Evolutionary conservation across 768 basidiomycete species (phyloP).

Genomic region (Hemileccinum impolitum): DNA sequence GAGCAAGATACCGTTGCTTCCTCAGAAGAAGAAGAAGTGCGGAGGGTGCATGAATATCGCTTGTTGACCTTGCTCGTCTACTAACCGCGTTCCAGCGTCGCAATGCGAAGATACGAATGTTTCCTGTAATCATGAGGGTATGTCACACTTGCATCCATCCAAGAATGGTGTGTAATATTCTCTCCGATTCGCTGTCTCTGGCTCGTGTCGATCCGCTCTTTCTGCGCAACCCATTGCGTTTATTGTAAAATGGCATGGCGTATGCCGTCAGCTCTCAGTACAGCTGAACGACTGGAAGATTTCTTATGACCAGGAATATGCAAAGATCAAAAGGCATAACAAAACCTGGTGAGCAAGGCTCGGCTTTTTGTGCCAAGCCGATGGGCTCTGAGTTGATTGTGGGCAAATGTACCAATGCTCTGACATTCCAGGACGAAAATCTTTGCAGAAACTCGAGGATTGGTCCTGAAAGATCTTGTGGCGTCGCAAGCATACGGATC

Average conservation of each 20-base stretch:
- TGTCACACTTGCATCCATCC: neutral
- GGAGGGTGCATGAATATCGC: neutral
- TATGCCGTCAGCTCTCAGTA: conserved; percentile 19
- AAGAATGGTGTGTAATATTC: neutral
- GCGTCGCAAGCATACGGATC: conserved; percentile 37
- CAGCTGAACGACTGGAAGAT: conserved; percentile 28
- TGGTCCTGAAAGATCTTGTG: conserved; percentile 41
- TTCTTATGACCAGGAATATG: conserved; percentile 9
- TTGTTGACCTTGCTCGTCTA: neutral
- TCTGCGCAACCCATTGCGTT: neutral
- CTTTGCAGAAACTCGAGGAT: conserved; percentile 40
- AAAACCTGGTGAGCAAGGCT: conserved; percentile 13
- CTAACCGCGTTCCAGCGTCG: conserved; percentile 5
- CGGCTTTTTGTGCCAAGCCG: neutral
- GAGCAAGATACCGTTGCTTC: too few relatives aligned
- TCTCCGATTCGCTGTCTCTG: too few relatives aligned
- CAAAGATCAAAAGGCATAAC: conserved; percentile 6
- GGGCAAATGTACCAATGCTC: neutral
- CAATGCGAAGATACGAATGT: neutral
- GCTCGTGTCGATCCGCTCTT: neutral
- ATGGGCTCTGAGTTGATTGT: neutral
- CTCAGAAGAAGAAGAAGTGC: too few relatives aligned
- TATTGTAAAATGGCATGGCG: neutral
- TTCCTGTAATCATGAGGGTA: conserved; percentile 19
- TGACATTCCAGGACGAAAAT: conserved; percentile 30